Conservation (phyloP, 352 stramenopile species). For the Globisporangium solare region DNA sequence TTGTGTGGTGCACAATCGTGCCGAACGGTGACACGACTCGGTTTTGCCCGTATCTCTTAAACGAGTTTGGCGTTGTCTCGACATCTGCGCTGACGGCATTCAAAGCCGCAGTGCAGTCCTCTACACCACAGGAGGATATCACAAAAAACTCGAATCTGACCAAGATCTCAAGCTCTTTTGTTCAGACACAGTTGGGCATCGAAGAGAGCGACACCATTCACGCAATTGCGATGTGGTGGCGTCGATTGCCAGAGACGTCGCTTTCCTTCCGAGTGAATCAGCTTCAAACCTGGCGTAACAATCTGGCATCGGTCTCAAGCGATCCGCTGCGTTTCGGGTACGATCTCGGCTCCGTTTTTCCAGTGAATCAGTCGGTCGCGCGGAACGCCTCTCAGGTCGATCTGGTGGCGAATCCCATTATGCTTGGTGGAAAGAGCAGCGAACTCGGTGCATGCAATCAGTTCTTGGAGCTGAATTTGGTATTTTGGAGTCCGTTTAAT, state of each 20-base stretch:
- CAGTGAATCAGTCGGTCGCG: conserved; percentile 15
- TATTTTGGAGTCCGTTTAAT: conserved; percentile 37
- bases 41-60: conserved; percentile 30
- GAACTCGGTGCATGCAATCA: conserved; percentile 24
- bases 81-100: conserved; percentile 22
- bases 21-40: conserved; percentile 8
- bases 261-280: conserved; percentile 47
- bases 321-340: conserved; percentile 47
- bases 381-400: conserved; percentile 20
- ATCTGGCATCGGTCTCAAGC: conserved; percentile 4
- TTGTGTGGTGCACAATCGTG: conserved; percentile 44
- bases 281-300: conserved; percentile 28
- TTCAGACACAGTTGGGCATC: conserved; percentile 29
- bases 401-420: conserved; percentile 34
- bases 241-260: conserved; percentile 25
- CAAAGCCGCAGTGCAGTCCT: conserved; percentile 25
- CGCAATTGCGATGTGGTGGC: conserved; percentile 37
- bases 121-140: conserved; percentile 19
- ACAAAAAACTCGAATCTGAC: conserved; percentile 32
- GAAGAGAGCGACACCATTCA: conserved; percentile 19
- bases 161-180: conserved; percentile 30
- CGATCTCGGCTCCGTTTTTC: conserved; percentile 36
- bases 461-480: conserved; percentile 25
- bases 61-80: conserved; percentile 33
- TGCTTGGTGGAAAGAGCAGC: conserved; percentile 3